These are phyloP conservation scores for Arachnomyces sp. DNA, from an alignment of 2,329 filamentous ascomycete genomes.

Conservation along the genomic window DNA sequence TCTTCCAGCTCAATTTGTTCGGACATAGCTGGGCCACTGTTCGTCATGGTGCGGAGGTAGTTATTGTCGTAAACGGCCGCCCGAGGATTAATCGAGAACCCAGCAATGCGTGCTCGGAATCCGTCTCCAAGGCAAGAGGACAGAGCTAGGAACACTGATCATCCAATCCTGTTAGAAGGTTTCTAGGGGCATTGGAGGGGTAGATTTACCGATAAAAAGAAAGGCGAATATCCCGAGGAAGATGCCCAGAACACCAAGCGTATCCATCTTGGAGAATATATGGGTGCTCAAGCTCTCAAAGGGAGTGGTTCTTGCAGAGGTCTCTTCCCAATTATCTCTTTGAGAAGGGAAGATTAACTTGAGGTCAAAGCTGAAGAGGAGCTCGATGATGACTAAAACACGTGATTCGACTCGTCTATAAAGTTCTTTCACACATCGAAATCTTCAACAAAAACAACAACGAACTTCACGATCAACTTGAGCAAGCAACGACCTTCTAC, in stretches of 20 bases:
- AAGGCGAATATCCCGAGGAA: slow-evolving; percentile 2
- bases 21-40: slow-evolving; percentile 46
- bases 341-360: too few species aligned
- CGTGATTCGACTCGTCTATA: too few species aligned
- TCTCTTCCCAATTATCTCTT: too few species aligned
- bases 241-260: slow-evolving; percentile 5
- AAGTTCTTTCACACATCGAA: too few species aligned
- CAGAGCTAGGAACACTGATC: slow-evolving; percentile 45
- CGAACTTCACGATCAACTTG: too few species aligned
- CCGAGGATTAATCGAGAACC: slow-evolving; percentile 36
- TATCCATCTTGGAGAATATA: background rate
- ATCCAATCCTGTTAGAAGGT: slow-evolving; percentile 16
- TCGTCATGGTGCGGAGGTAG: slow-evolving; percentile 50
- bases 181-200: background rate
- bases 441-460: too few species aligned
- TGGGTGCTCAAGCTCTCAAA: too few species aligned
- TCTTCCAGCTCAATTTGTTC: slow-evolving; percentile 57
- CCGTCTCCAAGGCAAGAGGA: slow-evolving; percentile 49
- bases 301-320: too few species aligned
- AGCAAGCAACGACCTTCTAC: too few species aligned
- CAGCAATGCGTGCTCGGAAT: slow-evolving; percentile 41
- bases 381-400: too few species aligned
- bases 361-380: too few species aligned
- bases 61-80: slow-evolving; percentile 45
- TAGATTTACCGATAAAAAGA: slow-evolving; percentile 6